phyloP scores from a whole-genome alignment of 345 rosid species.

The Pseudoturritis turrita region DNA sequence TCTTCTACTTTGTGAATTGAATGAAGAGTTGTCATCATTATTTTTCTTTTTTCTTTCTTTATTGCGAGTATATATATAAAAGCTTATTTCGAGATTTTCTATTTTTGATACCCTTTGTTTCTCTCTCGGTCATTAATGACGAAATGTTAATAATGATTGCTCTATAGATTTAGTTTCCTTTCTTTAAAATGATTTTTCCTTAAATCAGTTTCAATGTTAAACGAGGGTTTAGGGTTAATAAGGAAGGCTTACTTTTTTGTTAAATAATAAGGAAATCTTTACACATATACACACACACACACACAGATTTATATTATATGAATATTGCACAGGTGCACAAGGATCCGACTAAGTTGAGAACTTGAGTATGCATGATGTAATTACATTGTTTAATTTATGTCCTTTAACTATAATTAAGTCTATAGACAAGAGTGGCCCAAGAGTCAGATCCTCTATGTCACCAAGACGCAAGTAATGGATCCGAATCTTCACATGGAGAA shows the following conservation, averaged over 20 bases:
- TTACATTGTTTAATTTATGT: not conserved
- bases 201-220: not conserved
- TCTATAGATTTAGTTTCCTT: not conserved
- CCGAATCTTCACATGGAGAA: no score
- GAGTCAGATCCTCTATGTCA: no score
- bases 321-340: not conserved
- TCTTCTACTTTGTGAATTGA: not conserved
- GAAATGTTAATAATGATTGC: not conserved
- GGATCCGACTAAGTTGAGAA: not conserved
- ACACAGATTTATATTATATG: not conserved
- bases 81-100: not conserved
- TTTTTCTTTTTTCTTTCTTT: not conserved
- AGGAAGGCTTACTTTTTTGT: not conserved
- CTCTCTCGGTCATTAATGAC: not conserved
- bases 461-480: no score
- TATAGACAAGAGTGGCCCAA: no score
- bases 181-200: not conserved
- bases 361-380: no score
- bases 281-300: not conserved
- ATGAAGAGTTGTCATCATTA: constrained; percentile 7
- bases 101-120: not conserved
- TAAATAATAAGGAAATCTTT: not conserved
- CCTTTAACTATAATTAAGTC: not conserved
- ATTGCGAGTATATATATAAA: not conserved
- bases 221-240: not conserved